These are phyloP conservation scores for Metarhizium rileyi DNA, from an alignment of 2,329 filamentous ascomycete genomes.

Conservation along the genomic window DNA sequence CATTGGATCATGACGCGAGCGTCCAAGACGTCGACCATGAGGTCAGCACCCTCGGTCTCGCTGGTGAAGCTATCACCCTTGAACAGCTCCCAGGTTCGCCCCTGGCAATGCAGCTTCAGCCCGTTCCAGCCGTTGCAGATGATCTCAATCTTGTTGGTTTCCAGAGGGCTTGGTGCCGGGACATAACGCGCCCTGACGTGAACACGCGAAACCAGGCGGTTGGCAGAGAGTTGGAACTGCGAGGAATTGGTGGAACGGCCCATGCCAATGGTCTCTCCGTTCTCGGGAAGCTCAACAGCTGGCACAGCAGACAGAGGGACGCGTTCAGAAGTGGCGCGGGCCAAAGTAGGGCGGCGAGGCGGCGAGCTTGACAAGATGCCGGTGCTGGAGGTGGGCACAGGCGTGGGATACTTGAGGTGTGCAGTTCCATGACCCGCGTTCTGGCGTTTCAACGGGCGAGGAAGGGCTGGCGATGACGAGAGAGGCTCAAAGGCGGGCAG, in stretches of 20 bases:
- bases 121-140: constrained; percentile 95
- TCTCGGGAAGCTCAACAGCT: constrained; percentile 68
- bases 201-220: constrained; percentile 84
- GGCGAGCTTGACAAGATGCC: constrained; percentile 85
- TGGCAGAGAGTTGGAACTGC: constrained; percentile 88
- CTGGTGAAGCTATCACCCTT: constrained; percentile 88
- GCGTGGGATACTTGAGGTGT: constrained; percentile 75
- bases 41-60: constrained; percentile 76
- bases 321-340: constrained; percentile 63
- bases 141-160: constrained; percentile 74
- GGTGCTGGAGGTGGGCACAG: constrained; percentile 86
- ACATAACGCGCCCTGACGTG: constrained; percentile 86
- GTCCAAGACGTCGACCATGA: constrained; percentile 93
- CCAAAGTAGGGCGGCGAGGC: constrained; percentile 41
- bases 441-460: constrained; percentile 60
- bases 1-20: constrained; percentile 82
- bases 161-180: constrained; percentile 54
- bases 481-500: constrained; percentile 72
- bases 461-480: constrained; percentile 66
- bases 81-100: constrained; percentile 71
- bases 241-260: constrained; percentile 91
- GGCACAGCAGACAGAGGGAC: constrained; percentile 75
- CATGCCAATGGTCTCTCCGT: constrained; percentile 76
- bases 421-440: constrained; percentile 34
- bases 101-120: constrained; percentile 83